A percentile compares a stretch with the other conserved stretches of the same genome.
These are phyloP conservation scores for Talaromyces stipitatus DNA, from an alignment of 495 filamentous ascomycete species.

Conservation along the genomic window DNA sequence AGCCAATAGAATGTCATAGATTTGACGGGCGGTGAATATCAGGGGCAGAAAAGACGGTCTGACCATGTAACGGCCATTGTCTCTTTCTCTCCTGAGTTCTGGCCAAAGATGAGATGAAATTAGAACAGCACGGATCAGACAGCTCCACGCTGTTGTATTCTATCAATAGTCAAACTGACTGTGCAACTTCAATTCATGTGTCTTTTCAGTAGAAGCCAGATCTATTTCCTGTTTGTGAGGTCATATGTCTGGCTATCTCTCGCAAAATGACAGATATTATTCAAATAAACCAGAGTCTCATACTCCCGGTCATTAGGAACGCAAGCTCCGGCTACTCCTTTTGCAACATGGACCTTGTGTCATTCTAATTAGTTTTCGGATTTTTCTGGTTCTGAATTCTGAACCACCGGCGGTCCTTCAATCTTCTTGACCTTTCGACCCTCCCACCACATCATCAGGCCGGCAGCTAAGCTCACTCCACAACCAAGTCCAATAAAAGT, in stretches of 20 bases:
- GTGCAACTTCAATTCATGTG: no score
- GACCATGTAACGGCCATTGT: not conserved
- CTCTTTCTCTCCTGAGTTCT: not conserved
- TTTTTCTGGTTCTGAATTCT: not conserved
- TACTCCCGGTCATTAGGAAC: not conserved
- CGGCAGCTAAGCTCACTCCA: not conserved
- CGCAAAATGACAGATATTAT: not conserved
- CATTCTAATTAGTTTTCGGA: not conserved
- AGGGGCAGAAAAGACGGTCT: not conserved
- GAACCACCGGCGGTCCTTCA: not conserved
- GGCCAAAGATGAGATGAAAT: no score
- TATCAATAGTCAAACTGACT: no score
- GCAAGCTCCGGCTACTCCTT: no score
- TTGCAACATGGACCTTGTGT: no score
- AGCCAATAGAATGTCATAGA: not conserved
- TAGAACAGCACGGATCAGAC: not conserved
- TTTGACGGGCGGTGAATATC: not conserved
- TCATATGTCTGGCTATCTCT: not conserved
- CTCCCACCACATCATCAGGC: not conserved
- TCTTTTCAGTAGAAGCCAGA: no score
- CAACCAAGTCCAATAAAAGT: not conserved
- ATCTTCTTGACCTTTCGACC: not conserved
- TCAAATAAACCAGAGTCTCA: not conserved
- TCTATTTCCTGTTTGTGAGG: not conserved
- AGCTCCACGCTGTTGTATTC: no score